Evolutionary conservation across 1,284 basidiomycete species (phyloP).

Genomic region (Hemileia vastatrix): DNA sequence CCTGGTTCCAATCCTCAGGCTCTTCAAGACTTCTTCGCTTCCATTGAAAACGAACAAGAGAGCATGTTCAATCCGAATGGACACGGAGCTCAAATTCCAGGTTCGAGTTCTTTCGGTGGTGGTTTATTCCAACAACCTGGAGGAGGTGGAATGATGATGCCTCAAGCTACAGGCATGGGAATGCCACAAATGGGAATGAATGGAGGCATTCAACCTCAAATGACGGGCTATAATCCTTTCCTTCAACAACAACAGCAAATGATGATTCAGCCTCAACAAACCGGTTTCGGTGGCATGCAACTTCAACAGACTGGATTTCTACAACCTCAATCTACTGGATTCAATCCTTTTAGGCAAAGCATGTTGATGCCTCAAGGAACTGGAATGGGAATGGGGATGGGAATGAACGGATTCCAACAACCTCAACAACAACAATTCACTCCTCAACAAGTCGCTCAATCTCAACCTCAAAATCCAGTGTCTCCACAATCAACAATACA

Average conservation of each 20-base stretch:
- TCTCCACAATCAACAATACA: too few relatives aligned
- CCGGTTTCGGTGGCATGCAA: constrained; percentile 49
- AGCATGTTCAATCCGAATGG: constrained; percentile 63
- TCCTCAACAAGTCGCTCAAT: too few relatives aligned
- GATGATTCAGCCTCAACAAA: constrained; percentile 39
- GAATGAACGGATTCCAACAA: too few relatives aligned
- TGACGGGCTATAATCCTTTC: too few relatives aligned
- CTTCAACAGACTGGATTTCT: constrained; percentile 53
- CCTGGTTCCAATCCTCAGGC: constrained; percentile 46
- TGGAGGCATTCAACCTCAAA: too few relatives aligned
- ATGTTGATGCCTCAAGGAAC: constrained; percentile 50
- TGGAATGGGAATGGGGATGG: too few relatives aligned
- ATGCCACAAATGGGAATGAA: constrained; percentile 52
- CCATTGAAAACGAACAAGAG: constrained; percentile 73
- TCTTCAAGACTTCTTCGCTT: constrained; percentile 78
- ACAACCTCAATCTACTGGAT: constrained; percentile 63
- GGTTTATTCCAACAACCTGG: constrained; percentile 8
- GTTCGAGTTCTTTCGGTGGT: constrained; percentile 42
- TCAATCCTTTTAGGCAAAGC: constrained; percentile 50
- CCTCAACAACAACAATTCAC: too few relatives aligned
- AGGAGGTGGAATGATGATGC: constrained; percentile 29
- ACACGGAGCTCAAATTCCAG: too few relatives aligned
- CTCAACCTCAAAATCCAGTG: too few relatives aligned
- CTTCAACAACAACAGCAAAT: constrained; percentile 33
- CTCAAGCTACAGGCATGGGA: constrained; percentile 48